Percentiles rank a stretch among this genome's conserved stretches.
These are phyloP conservation scores for Dryadomyces quercivorus DNA, from an alignment of 2,329 filamentous ascomycete genomes.

Conservation along the genomic window DNA sequence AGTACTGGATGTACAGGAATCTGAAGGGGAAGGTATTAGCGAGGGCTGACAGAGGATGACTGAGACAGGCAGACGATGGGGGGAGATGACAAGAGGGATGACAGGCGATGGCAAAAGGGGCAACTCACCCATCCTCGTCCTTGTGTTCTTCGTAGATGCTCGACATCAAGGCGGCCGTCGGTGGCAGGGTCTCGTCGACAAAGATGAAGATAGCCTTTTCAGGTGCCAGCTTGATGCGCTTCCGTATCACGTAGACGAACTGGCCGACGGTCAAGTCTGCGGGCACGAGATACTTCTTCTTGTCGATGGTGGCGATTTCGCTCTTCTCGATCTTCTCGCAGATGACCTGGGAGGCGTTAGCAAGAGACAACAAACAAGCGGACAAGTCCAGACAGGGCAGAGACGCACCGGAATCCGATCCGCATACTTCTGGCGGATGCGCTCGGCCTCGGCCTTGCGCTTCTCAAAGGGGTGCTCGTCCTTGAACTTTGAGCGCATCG, in stretches of 20 bases:
- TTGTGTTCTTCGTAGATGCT: slow-evolving; percentile 99
- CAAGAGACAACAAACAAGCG: no score
- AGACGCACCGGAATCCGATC: slow-evolving; percentile 87
- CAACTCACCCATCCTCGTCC: slow-evolving; percentile 53
- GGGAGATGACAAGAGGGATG: no score
- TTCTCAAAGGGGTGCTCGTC: slow-evolving; percentile 99
- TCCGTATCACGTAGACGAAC: slow-evolving; percentile 98
- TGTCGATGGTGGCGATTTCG: slow-evolving; percentile 98
- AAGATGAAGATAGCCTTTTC: slow-evolving; percentile 99
- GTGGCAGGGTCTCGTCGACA: slow-evolving; percentile 93
- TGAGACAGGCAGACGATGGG: not conserved
- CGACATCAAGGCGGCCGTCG: slow-evolving; percentile 95
- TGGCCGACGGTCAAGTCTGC: slow-evolving; percentile 96
- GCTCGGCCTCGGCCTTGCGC: slow-evolving; percentile 99
- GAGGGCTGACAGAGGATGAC: slow-evolving; percentile 1
- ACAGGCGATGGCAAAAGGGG: not conserved
- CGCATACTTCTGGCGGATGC: slow-evolving; percentile 96
- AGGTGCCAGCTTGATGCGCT: slow-evolving; percentile 98
- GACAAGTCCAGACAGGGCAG: slow-evolving; percentile 3
- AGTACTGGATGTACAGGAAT: slow-evolving; percentile 99
- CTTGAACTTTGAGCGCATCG: slow-evolving; percentile 99
- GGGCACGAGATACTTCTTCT: slow-evolving; percentile 99
- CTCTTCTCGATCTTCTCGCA: slow-evolving; percentile 99
- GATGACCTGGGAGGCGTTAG: slow-evolving; percentile 57
- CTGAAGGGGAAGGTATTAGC: slow-evolving; percentile 27